Conservation (phyloP, 2,329 filamentous ascomycete species). For the Colletotrichum sp. region DNA sequence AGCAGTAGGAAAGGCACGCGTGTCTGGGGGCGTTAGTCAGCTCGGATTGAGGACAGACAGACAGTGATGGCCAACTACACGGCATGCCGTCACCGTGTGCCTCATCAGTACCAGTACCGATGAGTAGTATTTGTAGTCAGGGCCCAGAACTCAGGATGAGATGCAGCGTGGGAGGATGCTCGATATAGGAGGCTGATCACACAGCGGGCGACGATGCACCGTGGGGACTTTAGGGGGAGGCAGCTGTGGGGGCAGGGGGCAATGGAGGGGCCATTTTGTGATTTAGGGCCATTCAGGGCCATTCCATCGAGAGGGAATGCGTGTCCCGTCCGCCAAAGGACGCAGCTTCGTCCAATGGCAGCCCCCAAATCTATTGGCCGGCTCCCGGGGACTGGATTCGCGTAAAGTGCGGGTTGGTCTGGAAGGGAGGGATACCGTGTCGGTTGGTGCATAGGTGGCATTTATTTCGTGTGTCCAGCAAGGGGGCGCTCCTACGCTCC, state of each 20-base stretch:
- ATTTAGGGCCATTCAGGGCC: not conserved
- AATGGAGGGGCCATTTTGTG: not conserved
- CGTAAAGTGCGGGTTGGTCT: conserved; percentile 15
- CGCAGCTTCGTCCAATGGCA: not conserved
- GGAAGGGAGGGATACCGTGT: conserved; percentile 17
- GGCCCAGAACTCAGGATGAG: not conserved
- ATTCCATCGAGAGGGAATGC: conserved; percentile 14
- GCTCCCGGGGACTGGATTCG: not conserved
- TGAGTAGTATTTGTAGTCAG: not conserved
- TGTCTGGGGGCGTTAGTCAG: not conserved
- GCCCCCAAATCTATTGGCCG: not conserved
- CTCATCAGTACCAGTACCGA: not conserved
- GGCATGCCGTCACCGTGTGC: not conserved
- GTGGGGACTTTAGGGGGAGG: conserved; percentile 13
- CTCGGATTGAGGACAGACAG: not conserved
- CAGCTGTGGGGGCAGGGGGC: conserved; percentile 13
- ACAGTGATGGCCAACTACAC: not conserved
- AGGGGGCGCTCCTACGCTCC: conserved; percentile 5
- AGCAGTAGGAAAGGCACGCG: not conserved
- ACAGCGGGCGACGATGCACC: not conserved
- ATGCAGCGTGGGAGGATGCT: not conserved
- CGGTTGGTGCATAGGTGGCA: conserved; percentile 23
- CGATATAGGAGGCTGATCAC: conserved; percentile 2
- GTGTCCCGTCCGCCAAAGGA: not conserved
- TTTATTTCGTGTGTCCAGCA: conserved; percentile 19